Conservation (phyloP, 2,329 filamentous ascomycete species). For the Beauveria pseudobassiana region DNA sequence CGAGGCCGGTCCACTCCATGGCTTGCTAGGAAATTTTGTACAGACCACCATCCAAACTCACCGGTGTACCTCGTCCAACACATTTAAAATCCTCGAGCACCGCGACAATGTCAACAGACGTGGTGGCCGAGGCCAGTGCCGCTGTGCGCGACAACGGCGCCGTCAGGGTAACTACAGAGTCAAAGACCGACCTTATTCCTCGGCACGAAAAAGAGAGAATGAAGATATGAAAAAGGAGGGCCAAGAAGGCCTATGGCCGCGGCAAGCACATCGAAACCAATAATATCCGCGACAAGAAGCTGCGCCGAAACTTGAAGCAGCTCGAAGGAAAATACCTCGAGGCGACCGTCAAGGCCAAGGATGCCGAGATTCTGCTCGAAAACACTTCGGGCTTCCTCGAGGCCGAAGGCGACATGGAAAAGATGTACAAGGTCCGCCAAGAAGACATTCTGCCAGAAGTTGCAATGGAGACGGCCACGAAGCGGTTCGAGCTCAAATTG, state of each 20-base stretch:
- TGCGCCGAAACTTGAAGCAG: slow-evolving; percentile 69
- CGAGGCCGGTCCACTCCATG: neutral
- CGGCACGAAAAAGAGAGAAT: slow-evolving; percentile 44
- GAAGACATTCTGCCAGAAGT: slow-evolving; percentile 72
- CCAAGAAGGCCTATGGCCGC: slow-evolving; percentile 74
- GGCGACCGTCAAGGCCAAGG: slow-evolving; percentile 77
- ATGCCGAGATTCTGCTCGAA: slow-evolving; percentile 90
- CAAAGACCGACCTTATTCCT: slow-evolving; percentile 44
- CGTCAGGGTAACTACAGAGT: slow-evolving; percentile 36
- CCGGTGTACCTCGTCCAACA: neutral
- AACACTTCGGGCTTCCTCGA: slow-evolving; percentile 81
- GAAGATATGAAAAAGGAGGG: too few relatives aligned
- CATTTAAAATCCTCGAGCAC: neutral
- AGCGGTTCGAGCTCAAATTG: slow-evolving; percentile 83
- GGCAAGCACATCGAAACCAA: slow-evolving; percentile 68
- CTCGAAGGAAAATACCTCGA: slow-evolving; percentile 78
- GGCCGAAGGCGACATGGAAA: slow-evolving; percentile 78
- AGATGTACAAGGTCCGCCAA: slow-evolving; percentile 88
- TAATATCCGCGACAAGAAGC: slow-evolving; percentile 78
- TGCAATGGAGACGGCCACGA: slow-evolving; percentile 78
- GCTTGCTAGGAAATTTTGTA: neutral
- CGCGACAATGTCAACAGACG: neutral
- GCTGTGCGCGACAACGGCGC: slow-evolving; percentile 45
- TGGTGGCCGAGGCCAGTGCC: slow-evolving; percentile 20
- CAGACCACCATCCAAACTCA: neutral